Evolutionary conservation across 495 filamentous ascomycete genomes (phyloP), one percentile per base, ranked within the genome.

Genomic region (Penicillium maclennaniae): DNA sequence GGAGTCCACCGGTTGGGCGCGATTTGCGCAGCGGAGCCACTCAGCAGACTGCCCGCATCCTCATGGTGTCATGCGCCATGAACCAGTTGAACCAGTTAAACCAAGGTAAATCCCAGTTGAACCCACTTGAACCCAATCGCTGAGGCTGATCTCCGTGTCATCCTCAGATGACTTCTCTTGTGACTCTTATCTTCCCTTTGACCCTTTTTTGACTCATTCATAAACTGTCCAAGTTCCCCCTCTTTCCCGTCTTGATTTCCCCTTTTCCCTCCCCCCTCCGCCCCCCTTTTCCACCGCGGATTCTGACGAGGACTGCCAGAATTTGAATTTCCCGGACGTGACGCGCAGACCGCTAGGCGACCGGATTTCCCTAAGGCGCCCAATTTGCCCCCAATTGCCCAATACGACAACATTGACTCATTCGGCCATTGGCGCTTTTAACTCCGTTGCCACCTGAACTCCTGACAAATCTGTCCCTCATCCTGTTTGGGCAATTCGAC

Each of bases 391-490:
- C 27, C 27, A 31, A 31, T 31, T 34, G 31, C 10, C 31, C 31
- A 34, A 34, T 34, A 23, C 23, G 23, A 23, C 23, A 5, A 5
- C 23, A 23, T 53, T 53, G 51, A 53, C 51, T 53, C 51, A 53
- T 53, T 47, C 43, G 48, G 52, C 46, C 47, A 54, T 50, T 58
- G 46, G 48, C 31, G 17, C 53, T 56, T 60, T 56, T 60, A 57
- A 58, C 47, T 28, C 59, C 55, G 47, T 61, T 51, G 55, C 55
- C 59, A 59, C 55, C 47, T 41, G 47, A 34, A 38, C n/a, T 7
- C 53, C 51, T 62, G 55, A 58, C 55, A 62, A 62, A 58, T 60
- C 23, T 5, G 23, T 23, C 23, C 23, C 23, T 23, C 57, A 51
- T 47, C 41, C 38, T 43, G 49, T 43, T 37, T 26, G 49, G 44